Base-by-base conservation (phyloP, 2,329 filamentous ascomycete genomes). In the Aspergillus quadricinctus region DNA sequence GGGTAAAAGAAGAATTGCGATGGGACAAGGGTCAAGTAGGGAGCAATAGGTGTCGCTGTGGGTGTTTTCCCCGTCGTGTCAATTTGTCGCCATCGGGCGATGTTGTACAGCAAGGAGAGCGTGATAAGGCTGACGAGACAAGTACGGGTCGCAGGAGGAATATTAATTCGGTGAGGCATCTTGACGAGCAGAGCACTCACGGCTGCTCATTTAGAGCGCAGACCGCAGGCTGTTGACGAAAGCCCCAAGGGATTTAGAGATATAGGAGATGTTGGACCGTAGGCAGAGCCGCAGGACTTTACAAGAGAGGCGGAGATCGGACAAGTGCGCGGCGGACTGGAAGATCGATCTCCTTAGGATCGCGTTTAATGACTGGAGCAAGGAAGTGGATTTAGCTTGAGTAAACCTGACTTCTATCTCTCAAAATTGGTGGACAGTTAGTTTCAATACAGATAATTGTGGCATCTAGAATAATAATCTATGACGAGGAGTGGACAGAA, bases 11-110 rank as follows among this genome's bases (percentile, higher is more conserved):
- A 78, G 56, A 92, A 93, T 55, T 87, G 80, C 66, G 90, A 87
- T 6, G 94, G 94, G 46, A 97, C 85, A 59, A 97, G 83, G 54
- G 89, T 89, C 58, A 99, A 82, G 78, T 93, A 97, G 58, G 93
- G 91, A 57, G 94, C 86, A 64, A 90, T 84, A 63, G 88, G 86
- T 64, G 66, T 72, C 71, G 65, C 70, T 65, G 61, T 71, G 41
- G 62, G 60, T 53, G 65, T 66, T 10, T 72, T 71, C 17, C 71
- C 66, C 46, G 66, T 82, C 82, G 86, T 88, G 76, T 88, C 90
- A 84, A 74, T 95, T 85, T 64, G 87, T 81, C 74, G 73, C 73
- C 74, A 79, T 72, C 76, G 68, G 50, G 76, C 76, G 63, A 89
- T 87, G 77, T 92, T 94, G 65, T 79, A 78, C 69, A 97, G 81